Conservation (phyloP, 2,329 filamentous ascomycete genomes). For the Talaromyces sp. region DNA sequence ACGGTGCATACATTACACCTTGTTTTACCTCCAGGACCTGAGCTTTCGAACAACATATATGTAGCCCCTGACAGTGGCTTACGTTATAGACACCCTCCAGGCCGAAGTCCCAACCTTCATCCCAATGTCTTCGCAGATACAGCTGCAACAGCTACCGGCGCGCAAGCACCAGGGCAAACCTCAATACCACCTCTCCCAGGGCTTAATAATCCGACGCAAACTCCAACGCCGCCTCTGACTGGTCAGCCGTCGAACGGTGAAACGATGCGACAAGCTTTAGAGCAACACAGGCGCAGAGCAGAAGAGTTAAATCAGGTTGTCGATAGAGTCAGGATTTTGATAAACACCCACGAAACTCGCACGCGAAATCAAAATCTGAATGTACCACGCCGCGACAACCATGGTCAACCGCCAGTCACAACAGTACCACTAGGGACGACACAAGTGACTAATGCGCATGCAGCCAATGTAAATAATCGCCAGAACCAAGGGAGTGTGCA, state of each 20-base stretch:
- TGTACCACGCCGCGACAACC: background rate
- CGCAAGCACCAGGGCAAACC: background rate
- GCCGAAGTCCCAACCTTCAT: background rate
- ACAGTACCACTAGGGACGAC: background rate
- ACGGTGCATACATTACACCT: slow-evolving; percentile 38
- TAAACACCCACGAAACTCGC: slow-evolving; percentile 5
- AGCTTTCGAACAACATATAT: slow-evolving; percentile 17
- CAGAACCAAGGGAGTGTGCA: slow-evolving; percentile 1
- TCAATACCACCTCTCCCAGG: background rate
- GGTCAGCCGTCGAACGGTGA: background rate
- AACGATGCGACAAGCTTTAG: slow-evolving; percentile 9
- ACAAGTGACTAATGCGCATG: background rate
- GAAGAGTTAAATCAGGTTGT: slow-evolving; percentile 12
- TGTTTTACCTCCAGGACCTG: slow-evolving; percentile 38
- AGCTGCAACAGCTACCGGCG: background rate
- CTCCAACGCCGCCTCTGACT: background rate
- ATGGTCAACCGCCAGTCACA: background rate
- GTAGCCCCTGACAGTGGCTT: slow-evolving; percentile 15
- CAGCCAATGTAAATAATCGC: background rate
- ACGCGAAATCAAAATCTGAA: slow-evolving; percentile 1
- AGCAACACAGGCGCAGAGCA: slow-evolving; percentile 11
- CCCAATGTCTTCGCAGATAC: background rate
- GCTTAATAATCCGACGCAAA: background rate
- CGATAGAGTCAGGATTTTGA: slow-evolving; percentile 14
- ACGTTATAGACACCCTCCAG: slow-evolving; percentile 12